Conservation (phyloP, 2,329 filamentous ascomycete species). For the Coniochaeta prunicola region DNA sequence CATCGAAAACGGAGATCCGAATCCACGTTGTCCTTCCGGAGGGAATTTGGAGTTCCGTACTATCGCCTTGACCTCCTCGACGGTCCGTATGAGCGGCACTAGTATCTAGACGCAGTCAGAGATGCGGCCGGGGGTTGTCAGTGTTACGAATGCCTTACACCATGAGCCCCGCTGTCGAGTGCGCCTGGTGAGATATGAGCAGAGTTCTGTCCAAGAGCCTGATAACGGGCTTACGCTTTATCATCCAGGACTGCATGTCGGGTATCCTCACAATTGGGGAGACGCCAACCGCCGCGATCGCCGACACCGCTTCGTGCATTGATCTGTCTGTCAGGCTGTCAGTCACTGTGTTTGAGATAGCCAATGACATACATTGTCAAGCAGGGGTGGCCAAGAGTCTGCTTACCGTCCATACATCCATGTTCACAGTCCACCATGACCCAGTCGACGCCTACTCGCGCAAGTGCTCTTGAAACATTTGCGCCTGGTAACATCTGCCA, state of each 20-base stretch:
- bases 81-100: conserved; percentile 46
- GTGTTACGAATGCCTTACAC: conserved; percentile 26
- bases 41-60: conserved; percentile 49
- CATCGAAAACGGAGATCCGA: conserved; percentile 48
- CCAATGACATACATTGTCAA: not conserved
- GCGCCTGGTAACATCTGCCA: conserved; percentile 59
- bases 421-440: conserved; percentile 56
- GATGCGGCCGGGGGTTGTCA: not conserved
- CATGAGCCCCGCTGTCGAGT: conserved; percentile 50
- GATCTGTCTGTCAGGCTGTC: conserved; percentile 32
- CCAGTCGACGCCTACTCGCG: conserved; percentile 58
- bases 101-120: conserved; percentile 27
- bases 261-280: conserved; percentile 51
- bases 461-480: conserved; percentile 52
- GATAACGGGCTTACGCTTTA: conserved; percentile 37
- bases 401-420: conserved; percentile 44
- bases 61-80: conserved; percentile 41
- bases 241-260: conserved; percentile 48
- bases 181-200: conserved; percentile 34
- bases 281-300: conserved; percentile 45
- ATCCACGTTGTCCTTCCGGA: conserved; percentile 44
- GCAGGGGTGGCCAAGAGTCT: not conserved
- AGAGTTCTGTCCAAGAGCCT: not conserved
- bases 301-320: conserved; percentile 52
- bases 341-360: not conserved